A percentile compares a stretch with the other conserved stretches of the same genome.
Conservation (phyloP, 768 basidiomycete species). For the Gymnopilus dilepis region DNA sequence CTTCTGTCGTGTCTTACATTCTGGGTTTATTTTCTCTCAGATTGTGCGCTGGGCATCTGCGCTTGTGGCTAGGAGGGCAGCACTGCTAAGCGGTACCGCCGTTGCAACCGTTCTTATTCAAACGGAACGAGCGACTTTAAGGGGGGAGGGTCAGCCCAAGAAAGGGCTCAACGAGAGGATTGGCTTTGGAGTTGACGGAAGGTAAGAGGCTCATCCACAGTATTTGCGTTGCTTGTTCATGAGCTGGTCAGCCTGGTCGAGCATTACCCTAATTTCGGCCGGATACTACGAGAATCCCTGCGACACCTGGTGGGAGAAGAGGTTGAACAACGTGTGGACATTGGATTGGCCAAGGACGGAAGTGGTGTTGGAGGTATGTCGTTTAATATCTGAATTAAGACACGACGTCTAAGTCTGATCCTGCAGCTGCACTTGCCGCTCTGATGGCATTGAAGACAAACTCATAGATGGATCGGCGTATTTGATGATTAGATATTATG, state of each 20-base stretch:
- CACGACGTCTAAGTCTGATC: slow-evolving; percentile 14
- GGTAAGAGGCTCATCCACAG: no score
- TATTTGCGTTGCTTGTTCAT: slow-evolving; percentile 3
- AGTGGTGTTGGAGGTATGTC: slow-evolving; percentile 95
- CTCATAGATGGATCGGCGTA: slow-evolving; percentile 12
- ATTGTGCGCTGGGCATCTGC: slow-evolving; percentile 83
- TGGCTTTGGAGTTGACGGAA: slow-evolving; percentile 92
- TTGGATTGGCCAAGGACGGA: slow-evolving; percentile 96
- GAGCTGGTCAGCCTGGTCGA: slow-evolving; percentile 74
- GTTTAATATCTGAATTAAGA: slow-evolving; percentile 1
- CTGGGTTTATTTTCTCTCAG: slow-evolving; percentile 37
- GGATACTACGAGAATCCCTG: slow-evolving; percentile 74
- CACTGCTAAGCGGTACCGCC: slow-evolving; percentile 83
- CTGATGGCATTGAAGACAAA: slow-evolving; percentile 74
- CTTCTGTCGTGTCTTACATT: not conserved
- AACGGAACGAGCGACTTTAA: slow-evolving; percentile 68
- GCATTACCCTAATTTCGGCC: slow-evolving; percentile 88
- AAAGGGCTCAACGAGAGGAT: slow-evolving; percentile 54
- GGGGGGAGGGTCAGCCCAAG: slow-evolving; percentile 38
- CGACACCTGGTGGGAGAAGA: slow-evolving; percentile 78
- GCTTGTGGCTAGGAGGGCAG: slow-evolving; percentile 82
- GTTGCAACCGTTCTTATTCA: slow-evolving; percentile 87
- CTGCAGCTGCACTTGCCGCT: slow-evolving; percentile 83
- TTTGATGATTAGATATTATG: slow-evolving; percentile 14
- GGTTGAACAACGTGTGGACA: slow-evolving; percentile 78